Conservation (phyloP, 331 rosid genomes). For the Rosa hybrid region DNA sequence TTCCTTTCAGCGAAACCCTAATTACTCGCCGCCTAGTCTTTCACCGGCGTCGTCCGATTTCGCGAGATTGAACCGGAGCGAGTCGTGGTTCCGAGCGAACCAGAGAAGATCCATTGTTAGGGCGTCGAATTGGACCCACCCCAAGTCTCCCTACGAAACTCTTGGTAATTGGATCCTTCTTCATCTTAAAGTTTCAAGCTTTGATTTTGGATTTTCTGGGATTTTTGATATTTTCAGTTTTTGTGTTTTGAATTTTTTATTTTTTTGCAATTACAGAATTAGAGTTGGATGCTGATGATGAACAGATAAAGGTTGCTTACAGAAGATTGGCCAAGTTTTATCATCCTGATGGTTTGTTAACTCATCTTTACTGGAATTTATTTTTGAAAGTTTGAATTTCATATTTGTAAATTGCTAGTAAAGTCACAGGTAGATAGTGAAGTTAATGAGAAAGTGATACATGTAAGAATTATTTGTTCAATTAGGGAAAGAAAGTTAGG, state of each 20-base stretch:
- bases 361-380: slow-evolving; percentile 19
- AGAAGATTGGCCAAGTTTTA: slow-evolving; percentile 90
- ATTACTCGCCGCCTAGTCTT: slow-evolving; percentile 38
- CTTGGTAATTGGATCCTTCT: slow-evolving; percentile 51
- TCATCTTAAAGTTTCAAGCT: background rate
- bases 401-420: background rate
- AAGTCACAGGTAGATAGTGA: background rate
- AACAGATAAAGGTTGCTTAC: slow-evolving; percentile 79
- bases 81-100: slow-evolving; percentile 51
- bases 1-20: slow-evolving; percentile 50
- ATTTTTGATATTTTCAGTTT: background rate
- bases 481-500: background rate
- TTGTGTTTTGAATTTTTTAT: background rate
- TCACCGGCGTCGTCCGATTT: slow-evolving; percentile 32
- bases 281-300: slow-evolving; percentile 80
- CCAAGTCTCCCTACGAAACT: slow-evolving; percentile 82
- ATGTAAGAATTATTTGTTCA: background rate
- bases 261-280: slow-evolving; percentile 49
- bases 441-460: background rate
- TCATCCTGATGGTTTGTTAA: slow-evolving; percentile 91
- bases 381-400: background rate
- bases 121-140: slow-evolving; percentile 74
- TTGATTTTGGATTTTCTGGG: slow-evolving; percentile 13
- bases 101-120: slow-evolving; percentile 67
- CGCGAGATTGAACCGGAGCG: slow-evolving; percentile 30